These are phyloP conservation scores for Colletotrichum liaoningense DNA, from an alignment of 2,329 filamentous ascomycete species.

Conservation along the genomic window DNA sequence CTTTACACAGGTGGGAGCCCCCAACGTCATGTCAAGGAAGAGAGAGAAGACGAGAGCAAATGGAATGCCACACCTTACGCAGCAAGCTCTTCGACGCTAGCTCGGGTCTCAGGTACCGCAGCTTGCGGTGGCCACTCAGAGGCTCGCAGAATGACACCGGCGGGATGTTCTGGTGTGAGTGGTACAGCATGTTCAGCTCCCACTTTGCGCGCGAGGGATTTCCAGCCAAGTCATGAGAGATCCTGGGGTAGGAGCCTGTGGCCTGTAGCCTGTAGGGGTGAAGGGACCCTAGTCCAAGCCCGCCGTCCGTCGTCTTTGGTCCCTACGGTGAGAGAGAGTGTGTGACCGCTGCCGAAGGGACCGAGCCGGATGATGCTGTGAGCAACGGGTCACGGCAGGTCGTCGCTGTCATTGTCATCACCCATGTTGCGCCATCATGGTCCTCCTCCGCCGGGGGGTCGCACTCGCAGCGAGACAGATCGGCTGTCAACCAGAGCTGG, in stretches of 20 bases:
- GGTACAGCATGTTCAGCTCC: not conserved
- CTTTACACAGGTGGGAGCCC: not conserved
- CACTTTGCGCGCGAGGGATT: not conserved
- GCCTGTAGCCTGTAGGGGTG: not conserved
- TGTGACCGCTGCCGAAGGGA: slow-evolving; percentile 21
- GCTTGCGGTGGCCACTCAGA: slow-evolving; percentile 19
- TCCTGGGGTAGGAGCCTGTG: slow-evolving; percentile 19
- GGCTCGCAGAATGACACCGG: slow-evolving; percentile 13
- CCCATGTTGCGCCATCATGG: not conserved
- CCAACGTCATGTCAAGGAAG: not conserved
- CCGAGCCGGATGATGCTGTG: slow-evolving; percentile 14
- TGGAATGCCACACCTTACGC: slow-evolving; percentile 20
- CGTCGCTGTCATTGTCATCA: not conserved
- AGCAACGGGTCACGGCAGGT: not conserved
- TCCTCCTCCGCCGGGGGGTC: not conserved
- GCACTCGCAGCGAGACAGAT: not conserved
- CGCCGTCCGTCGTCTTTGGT: not conserved
- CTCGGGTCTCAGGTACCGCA: slow-evolving; percentile 15
- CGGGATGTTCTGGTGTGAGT: not conserved
- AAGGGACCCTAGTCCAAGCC: not conserved
- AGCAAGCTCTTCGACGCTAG: not conserved
- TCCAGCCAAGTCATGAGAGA: slow-evolving; percentile 8
- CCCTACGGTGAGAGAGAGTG: not conserved
- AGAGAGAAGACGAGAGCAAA: slow-evolving; percentile 4
- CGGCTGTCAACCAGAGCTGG: not conserved